Conservation (phyloP, 352 stramenopile species). For the Globisporangium rhizosaccharum region DNA sequence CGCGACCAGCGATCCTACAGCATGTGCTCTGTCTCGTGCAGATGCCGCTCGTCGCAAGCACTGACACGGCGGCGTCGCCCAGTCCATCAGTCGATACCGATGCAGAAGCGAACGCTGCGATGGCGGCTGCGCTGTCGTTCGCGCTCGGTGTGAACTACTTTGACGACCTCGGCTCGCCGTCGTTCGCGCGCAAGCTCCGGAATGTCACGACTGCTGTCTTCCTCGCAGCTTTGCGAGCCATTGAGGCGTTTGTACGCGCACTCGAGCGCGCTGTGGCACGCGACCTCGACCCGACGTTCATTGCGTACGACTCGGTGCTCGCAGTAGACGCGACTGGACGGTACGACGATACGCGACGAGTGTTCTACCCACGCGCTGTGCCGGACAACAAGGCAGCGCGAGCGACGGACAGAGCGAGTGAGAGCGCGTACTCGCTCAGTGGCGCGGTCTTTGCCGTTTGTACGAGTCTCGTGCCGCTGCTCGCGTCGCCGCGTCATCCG, state of each 20-base stretch:
- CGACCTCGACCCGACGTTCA: slow-evolving; percentile 42
- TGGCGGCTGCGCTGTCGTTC: slow-evolving; percentile 16
- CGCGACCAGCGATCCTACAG: slow-evolving; percentile 48
- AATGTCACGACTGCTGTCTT: slow-evolving; percentile 42
- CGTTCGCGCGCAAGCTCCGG: slow-evolving; percentile 44
- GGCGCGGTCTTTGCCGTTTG: slow-evolving; percentile 39
- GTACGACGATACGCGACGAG: slow-evolving; percentile 24
- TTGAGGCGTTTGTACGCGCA: slow-evolving; percentile 54
- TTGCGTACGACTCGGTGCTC: slow-evolving; percentile 24
- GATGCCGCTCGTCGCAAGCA: slow-evolving; percentile 43
- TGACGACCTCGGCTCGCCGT: slow-evolving; percentile 37
- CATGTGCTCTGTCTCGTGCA: slow-evolving; percentile 61
- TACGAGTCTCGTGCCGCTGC: slow-evolving; percentile 40
- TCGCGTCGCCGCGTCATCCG: slow-evolving; percentile 38
- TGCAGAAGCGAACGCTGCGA: slow-evolving; percentile 2
- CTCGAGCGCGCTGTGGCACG: slow-evolving; percentile 22
- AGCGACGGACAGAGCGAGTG: not conserved
- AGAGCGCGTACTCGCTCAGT: slow-evolving; percentile 29
- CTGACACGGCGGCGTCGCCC: not conserved
- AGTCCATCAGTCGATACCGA: not conserved
- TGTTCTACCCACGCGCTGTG: slow-evolving; percentile 28
- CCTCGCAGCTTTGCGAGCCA: slow-evolving; percentile 51
- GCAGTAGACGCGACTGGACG: slow-evolving; percentile 17
- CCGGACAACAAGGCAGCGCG: slow-evolving; percentile 1
- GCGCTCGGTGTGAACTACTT: slow-evolving; percentile 74